Evolutionary conservation across 768 basidiomycete genomes (phyloP), one percentile per base, ranked within the genome.

Genomic region (Polyporus arcularius): DNA sequence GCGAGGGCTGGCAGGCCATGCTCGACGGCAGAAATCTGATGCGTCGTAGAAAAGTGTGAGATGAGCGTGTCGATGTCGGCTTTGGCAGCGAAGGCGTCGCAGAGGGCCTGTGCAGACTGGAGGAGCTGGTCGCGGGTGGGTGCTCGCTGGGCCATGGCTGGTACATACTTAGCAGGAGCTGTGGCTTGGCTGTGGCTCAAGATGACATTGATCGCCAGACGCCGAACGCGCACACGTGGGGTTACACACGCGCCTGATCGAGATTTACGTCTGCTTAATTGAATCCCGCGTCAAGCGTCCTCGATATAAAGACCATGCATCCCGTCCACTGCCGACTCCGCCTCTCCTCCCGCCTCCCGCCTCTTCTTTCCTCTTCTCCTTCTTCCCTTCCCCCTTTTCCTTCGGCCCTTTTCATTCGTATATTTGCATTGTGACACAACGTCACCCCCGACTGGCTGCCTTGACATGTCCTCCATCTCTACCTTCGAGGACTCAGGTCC

Each of bases 1-100:
- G 85, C 84, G 39, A 87, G 75, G 39, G 66, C 67, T 21, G 75
- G 72, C 30, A 83, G 75, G 15, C 87, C 87, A 53, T 88, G 78
- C 68, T 88, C 87, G 63, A 80, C 61, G 2, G 78, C 83, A 51
- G 76, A 74, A 56, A 78, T 74, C 55, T 74, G 69, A 54, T 76
- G 74, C 0, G 75, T 75, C 6, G 69, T 71, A 10, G 85, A 85
- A 64, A 88, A 87, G 65, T 81, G 78, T 0, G 77, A 69, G 48
- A 87, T 67, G 26, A 88, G 71, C 2, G 63, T 69, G n/a, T 79
- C 71, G 15, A 79, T 49, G 54, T 77, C 67, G 57, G 75, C 74
- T 41, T 83, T 77, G 32, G 70, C 61, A 8, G 85, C 75, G 65
- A 89, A 85, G 45, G 79, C 80, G 40, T 76, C 67, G 70, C 85